Percentiles rank a stretch among this genome's conserved stretches.
phyloP scores from a whole-genome alignment of 1,139 yeast species.

The Suhomyces choctaworum region DNA sequence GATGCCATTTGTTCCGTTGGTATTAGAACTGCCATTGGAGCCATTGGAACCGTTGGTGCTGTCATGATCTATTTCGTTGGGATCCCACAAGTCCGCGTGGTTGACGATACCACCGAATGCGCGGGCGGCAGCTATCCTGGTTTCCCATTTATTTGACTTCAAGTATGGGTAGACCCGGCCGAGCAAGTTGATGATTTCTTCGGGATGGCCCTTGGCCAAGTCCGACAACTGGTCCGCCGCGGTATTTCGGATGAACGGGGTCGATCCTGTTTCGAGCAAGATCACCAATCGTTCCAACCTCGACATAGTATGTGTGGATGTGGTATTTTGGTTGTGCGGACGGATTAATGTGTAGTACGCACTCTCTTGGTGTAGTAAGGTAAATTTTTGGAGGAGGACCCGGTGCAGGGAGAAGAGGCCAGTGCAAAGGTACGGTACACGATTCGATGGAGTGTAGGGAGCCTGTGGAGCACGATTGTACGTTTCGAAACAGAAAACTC shows the following conservation, averaged over 20 bases:
- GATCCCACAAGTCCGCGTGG: slow-evolving; percentile 83
- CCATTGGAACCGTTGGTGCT: slow-evolving; percentile 30
- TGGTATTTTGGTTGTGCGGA: background rate
- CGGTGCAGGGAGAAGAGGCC: too few species aligned
- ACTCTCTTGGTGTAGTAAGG: too few species aligned
- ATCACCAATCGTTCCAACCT: slow-evolving; percentile 72
- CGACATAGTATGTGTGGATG: slow-evolving; percentile 32
- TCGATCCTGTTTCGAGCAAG: slow-evolving; percentile 90
- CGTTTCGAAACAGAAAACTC: background rate
- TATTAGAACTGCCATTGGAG: slow-evolving; percentile 19
- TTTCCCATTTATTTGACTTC: slow-evolving; percentile 88
- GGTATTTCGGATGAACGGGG: slow-evolving; percentile 88
- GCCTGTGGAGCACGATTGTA: background rate
- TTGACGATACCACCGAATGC: slow-evolving; percentile 93
- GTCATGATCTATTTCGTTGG: slow-evolving; percentile 26
- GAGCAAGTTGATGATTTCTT: slow-evolving; percentile 77
- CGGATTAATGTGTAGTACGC: too few species aligned
- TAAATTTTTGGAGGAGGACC: too few species aligned
- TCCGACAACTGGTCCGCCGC: slow-evolving; percentile 98
- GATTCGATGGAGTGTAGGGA: background rate
- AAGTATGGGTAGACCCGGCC: slow-evolving; percentile 91
- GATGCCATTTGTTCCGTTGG: background rate
- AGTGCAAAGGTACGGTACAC: slow-evolving; percentile 1
- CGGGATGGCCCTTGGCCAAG: slow-evolving; percentile 91
- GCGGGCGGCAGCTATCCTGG: slow-evolving; percentile 90